Percentiles rank a stretch among this genome's conserved stretches.
Conservation (phyloP, 1,284 basidiomycete species). For the Wolfiporia cocos region DNA sequence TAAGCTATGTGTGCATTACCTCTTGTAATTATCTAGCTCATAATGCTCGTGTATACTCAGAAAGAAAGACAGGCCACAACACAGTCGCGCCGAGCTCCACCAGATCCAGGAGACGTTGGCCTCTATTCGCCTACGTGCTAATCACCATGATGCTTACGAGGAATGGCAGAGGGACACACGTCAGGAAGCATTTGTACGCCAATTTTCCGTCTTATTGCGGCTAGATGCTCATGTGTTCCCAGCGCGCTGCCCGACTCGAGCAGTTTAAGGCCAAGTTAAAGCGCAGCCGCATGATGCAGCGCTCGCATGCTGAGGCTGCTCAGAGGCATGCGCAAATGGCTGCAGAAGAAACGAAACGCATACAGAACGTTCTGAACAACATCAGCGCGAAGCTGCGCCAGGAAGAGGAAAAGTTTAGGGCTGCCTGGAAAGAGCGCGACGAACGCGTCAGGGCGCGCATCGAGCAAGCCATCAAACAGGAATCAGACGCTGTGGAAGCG, state of each 20-base stretch:
- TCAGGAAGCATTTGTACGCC: conserved; percentile 65
- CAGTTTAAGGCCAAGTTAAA: too few species aligned
- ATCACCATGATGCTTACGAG: conserved; percentile 69
- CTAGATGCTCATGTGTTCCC: background rate
- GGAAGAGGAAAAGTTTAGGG: background rate
- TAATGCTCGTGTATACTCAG: too few species aligned
- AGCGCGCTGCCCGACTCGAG: conserved; percentile 58
- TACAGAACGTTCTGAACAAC: background rate
- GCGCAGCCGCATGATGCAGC: too few species aligned
- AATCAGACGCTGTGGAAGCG: conserved; percentile 54
- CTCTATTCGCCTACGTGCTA: conserved; percentile 58
- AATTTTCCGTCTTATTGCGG: background rate
- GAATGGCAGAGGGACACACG: conserved; percentile 69
- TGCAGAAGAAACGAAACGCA: conserved; percentile 8
- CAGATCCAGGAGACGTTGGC: conserved; percentile 62
- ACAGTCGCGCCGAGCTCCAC: conserved; percentile 42
- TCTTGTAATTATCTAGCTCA: too few species aligned
- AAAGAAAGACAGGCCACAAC: too few species aligned
- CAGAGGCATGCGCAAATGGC: too few species aligned
- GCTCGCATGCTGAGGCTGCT: too few species aligned
- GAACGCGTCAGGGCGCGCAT: conserved; percentile 49
- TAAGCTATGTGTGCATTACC: too few species aligned
- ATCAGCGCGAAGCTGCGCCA: background rate
- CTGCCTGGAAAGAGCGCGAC: conserved; percentile 45
- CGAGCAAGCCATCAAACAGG: conserved; percentile 55